These are phyloP conservation scores for Aspergillus persii DNA, from an alignment of 2,329 filamentous ascomycete genomes.

Conservation along the genomic window DNA sequence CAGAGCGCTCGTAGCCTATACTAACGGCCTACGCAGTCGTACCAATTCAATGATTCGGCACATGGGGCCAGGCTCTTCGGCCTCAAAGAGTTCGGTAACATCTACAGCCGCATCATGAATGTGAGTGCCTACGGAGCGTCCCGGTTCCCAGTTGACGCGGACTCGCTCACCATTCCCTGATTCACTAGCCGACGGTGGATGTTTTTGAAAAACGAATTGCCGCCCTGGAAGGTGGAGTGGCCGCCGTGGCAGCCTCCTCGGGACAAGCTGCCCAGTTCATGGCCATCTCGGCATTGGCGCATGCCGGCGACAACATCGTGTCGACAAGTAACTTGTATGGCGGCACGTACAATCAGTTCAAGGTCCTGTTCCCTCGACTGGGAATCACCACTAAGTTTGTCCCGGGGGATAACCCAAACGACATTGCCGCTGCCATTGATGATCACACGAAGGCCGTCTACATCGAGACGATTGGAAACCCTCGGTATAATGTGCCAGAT, in stretches of 20 bases:
- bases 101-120: conserved; percentile 97
- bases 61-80: conserved; percentile 93
- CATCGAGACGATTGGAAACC: conserved; percentile 90
- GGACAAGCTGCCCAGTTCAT: conserved; percentile 94
- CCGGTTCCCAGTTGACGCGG: background rate
- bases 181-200: conserved; percentile 74
- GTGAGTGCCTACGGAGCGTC: conserved; percentile 47
- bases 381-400: conserved; percentile 89
- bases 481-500: conserved; percentile 88
- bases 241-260: conserved; percentile 78
- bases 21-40: conserved; percentile 59
- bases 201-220: conserved; percentile 96
- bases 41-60: conserved; percentile 90
- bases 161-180: background rate
- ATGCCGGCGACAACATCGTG: conserved; percentile 88
- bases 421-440: conserved; percentile 80
- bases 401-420: conserved; percentile 72
- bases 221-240: conserved; percentile 89
- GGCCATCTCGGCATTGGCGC: conserved; percentile 77
- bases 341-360: conserved; percentile 96
- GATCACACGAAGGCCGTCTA: conserved; percentile 92
- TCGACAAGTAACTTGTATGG: conserved; percentile 89
- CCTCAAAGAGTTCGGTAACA: conserved; percentile 95
- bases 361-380: conserved; percentile 81
- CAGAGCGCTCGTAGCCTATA: background rate